These are phyloP conservation scores for Pseudonectria foliicola DNA, from an alignment of 2,329 filamentous ascomycete genomes.

Conservation along the genomic window DNA sequence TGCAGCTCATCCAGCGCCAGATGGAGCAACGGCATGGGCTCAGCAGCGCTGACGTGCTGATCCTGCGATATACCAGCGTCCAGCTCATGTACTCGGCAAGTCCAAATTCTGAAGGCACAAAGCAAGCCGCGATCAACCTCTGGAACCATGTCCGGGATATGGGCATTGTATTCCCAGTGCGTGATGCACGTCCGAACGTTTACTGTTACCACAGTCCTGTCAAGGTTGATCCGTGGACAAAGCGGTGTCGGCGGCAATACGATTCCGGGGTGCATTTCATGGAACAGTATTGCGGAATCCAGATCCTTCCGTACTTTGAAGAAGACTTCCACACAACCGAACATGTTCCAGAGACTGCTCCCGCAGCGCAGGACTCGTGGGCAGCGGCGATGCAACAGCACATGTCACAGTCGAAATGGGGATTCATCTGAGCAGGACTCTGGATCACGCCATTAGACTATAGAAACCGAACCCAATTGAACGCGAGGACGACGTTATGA, in stretches of 20 bases:
- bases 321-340: constrained; percentile 36
- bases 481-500: no score
- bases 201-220: constrained; percentile 38
- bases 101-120: constrained; percentile 28
- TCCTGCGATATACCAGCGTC: constrained; percentile 34
- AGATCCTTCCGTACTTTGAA: constrained; percentile 35
- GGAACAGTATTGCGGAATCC: constrained; percentile 31
- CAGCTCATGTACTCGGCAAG: constrained; percentile 31
- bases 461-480: background rate
- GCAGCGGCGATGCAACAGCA: constrained; percentile 26
- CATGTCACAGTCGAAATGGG: constrained; percentile 23
- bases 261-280: constrained; percentile 30
- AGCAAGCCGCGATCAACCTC: constrained; percentile 30
- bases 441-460: constrained; percentile 1
- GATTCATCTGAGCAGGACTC: constrained; percentile 25
- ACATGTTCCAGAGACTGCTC: constrained; percentile 28
- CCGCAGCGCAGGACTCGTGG: constrained; percentile 28
- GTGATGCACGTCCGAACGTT: constrained; percentile 30
- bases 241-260: constrained; percentile 35
- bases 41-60: constrained; percentile 29
- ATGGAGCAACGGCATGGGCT: constrained; percentile 29
- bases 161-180: constrained; percentile 29
- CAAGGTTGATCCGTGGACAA: constrained; percentile 38
- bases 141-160: constrained; percentile 30
- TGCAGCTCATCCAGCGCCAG: constrained; percentile 28